Evolutionary conservation across 2,329 filamentous ascomycete species (phyloP).

Genomic region (Calonectria pseudoturangicola): DNA sequence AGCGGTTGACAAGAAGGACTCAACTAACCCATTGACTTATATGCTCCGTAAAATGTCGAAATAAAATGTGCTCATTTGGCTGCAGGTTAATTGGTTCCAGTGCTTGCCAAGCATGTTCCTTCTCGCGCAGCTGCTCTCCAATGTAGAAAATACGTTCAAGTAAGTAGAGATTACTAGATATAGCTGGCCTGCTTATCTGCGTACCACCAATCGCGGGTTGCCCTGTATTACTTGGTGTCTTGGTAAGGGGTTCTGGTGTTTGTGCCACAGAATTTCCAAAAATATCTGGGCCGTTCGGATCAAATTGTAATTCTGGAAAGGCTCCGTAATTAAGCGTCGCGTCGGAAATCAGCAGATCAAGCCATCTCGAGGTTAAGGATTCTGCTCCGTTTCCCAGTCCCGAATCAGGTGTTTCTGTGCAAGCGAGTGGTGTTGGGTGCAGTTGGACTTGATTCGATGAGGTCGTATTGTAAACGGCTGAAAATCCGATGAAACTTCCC

Average conservation of each 20-base stretch:
- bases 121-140: not conserved
- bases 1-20: too few relatives aligned
- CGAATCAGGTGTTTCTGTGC: not conserved
- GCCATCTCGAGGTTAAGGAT: constrained; percentile 39
- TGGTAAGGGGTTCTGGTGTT: not conserved
- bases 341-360: constrained; percentile 43
- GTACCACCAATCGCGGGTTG: too few relatives aligned
- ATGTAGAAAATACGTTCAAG: not conserved
- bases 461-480: not conserved
- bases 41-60: constrained; percentile 27
- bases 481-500: not conserved
- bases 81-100: not conserved
- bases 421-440: not conserved
- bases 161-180: constrained; percentile 21
- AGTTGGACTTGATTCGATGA: not conserved
- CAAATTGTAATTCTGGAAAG: not conserved
- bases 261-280: constrained; percentile 32
- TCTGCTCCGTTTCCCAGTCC: not conserved
- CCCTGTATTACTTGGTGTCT: not conserved
- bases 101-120: constrained; percentile 31
- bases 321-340: constrained; percentile 15
- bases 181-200: not conserved
- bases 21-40: constrained; percentile 37
- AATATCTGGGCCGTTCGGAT: not conserved
- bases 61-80: constrained; percentile 17